Evolutionary conservation across 2,329 filamentous ascomycete species (phyloP), one percentile per base, ranked within the genome.

Genomic region (Talaromyces atroroseus): DNA sequence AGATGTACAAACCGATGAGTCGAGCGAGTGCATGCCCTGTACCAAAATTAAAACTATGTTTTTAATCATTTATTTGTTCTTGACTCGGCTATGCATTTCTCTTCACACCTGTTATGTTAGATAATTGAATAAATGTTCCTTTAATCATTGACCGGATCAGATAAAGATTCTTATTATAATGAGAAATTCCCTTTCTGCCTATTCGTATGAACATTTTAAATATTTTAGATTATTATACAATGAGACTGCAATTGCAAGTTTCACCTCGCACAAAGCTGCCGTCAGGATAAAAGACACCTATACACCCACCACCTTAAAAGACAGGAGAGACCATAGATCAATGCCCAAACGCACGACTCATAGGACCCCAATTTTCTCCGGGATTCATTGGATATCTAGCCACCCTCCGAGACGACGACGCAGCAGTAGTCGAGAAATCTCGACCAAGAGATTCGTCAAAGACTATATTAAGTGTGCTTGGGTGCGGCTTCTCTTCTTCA

Each of bases 331-430:
- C n/a, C 23, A 38, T 18, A 45, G 14, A 46, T 47, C 44, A 56
- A 36, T 34, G 40, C 14, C 57, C 53, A 14, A 64, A 61, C 6
- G 76, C 76, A 38, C 74, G 71, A 58, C 69, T 76, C 83, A 95
- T 84, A 1, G 94, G 94, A 0, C 94, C 94, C 94, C 94, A 99
- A 70, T 97, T 94, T 66, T 90, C 86, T 58, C 87, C 80, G 47
- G 94, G 94, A 68, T 97, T 97, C 59, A 86, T 76, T 76, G 96
- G 94, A 72, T 96, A 99, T 60, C 92, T 80, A 54, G 95, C 85
- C 47, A 95, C 79, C 61, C 86, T 87, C 68, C 83, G 86, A 49
- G 40, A 20, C n/a, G 40, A 44, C 36, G 36, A 40, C 5, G 32
- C 11, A 36, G 32, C 32, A 18, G 64, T 59, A 18, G 63, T 64